A percentile compares a stretch with the other conserved stretches of the same genome.
Conservation (phyloP, 148 eudicot species). For the Rhododendron ferrugineum region DNA sequence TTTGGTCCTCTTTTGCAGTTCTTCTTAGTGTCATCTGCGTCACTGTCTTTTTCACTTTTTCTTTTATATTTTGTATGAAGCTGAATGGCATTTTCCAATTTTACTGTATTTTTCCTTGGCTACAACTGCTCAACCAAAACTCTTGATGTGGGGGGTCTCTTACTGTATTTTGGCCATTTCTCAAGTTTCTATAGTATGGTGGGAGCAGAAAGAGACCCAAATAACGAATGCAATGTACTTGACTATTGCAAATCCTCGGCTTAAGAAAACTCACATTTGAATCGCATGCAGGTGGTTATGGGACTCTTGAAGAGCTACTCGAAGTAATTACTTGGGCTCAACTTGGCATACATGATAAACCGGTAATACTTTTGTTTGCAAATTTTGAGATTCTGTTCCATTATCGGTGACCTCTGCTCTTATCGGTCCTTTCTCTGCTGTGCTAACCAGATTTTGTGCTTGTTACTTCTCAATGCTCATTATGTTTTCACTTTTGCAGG, state of each 20-base stretch:
- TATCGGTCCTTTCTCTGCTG: not conserved
- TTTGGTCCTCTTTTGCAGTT: not conserved
- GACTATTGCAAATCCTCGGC: not conserved
- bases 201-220: not conserved
- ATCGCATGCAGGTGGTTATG: slow-evolving; percentile 76
- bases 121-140: not conserved
- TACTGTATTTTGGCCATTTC: too few relatives aligned
- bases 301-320: slow-evolving; percentile 90
- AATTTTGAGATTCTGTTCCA: not conserved
- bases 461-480: not conserved
- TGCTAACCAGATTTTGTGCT: not conserved
- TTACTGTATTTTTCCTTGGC: not conserved
- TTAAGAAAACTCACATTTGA: not conserved
- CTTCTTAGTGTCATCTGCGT: not conserved
- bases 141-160: not conserved
- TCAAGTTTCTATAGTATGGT: not conserved
- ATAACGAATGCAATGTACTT: not conserved
- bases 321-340: slow-evolving; percentile 99
- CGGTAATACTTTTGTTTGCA: slow-evolving; percentile 37
- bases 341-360: slow-evolving; percentile 96
- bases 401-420: not conserved
- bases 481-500: slow-evolving; percentile 33
- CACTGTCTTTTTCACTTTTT: not conserved
- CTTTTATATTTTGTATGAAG: not conserved
- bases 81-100: not conserved